Conservation (phyloP, 2,329 filamentous ascomycete species). For the Fusarium sambucinum region DNA sequence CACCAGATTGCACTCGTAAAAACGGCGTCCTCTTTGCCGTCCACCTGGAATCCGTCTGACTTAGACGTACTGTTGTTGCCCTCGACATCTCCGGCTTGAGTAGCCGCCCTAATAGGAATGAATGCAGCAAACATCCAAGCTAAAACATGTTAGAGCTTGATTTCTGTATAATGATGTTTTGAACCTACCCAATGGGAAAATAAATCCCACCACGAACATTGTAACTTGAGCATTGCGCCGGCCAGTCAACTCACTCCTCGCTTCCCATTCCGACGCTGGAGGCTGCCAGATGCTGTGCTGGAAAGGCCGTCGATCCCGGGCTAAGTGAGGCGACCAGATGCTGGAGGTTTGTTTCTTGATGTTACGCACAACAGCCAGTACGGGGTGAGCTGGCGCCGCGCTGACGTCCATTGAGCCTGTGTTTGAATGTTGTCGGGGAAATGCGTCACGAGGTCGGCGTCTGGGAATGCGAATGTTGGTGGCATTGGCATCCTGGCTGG, state of each 20-base stretch:
- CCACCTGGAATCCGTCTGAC: slow-evolving; percentile 54
- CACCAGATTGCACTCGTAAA: slow-evolving; percentile 70
- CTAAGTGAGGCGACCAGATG: slow-evolving; percentile 80
- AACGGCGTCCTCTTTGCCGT: slow-evolving; percentile 58
- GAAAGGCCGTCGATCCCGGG: slow-evolving; percentile 70
- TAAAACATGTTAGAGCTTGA: slow-evolving; percentile 50
- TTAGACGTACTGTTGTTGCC: slow-evolving; percentile 56
- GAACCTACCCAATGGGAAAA: slow-evolving; percentile 76
- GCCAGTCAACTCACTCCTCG: slow-evolving; percentile 70
- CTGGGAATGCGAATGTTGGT: slow-evolving; percentile 60
- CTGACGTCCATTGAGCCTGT: slow-evolving; percentile 60
- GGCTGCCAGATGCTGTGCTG: slow-evolving; percentile 77
- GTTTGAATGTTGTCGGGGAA: slow-evolving; percentile 27
- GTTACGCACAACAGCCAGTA: slow-evolving; percentile 46
- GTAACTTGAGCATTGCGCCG: slow-evolving; percentile 80
- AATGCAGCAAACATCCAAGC: slow-evolving; percentile 86
- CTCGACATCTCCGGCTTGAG: slow-evolving; percentile 65
- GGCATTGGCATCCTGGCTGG: slow-evolving; percentile 62
- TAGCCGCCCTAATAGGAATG: slow-evolving; percentile 74
- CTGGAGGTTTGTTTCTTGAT: slow-evolving; percentile 66
- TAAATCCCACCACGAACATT: slow-evolving; percentile 80
- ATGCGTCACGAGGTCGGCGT: slow-evolving; percentile 57
- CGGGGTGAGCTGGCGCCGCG: slow-evolving; percentile 50
- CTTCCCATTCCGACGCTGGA: slow-evolving; percentile 75
- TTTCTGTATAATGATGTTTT: background rate